These are phyloP conservation scores for Botrytis fabae DNA, from an alignment of 2,329 filamentous ascomycete genomes.

Conservation along the genomic window DNA sequence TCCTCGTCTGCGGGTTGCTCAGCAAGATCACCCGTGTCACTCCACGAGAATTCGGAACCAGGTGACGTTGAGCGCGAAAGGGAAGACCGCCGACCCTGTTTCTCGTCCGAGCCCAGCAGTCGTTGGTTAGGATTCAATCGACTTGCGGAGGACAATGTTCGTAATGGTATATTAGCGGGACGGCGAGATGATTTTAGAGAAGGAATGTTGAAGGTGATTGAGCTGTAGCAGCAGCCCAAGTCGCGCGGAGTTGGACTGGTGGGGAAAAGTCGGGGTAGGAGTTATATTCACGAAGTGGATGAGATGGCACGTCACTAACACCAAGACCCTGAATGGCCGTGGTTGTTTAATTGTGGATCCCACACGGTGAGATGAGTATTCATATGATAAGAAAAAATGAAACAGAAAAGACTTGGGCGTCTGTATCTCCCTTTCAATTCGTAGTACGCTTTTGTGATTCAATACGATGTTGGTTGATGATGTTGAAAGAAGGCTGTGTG, in stretches of 20 bases:
- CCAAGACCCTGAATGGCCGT: constrained; percentile 17
- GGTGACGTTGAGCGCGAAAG: constrained; percentile 57
- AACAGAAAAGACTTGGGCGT: constrained; percentile 19
- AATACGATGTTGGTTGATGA: constrained; percentile 23
- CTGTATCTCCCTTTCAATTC: constrained; percentile 11
- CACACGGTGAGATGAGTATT: constrained; percentile 18
- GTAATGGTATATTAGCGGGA: constrained; percentile 83
- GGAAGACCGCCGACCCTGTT: constrained; percentile 46
- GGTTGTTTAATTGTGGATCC: constrained; percentile 19
- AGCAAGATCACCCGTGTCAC: constrained; percentile 90
- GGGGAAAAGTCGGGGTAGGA: constrained; percentile 23
- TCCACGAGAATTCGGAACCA: constrained; percentile 78
- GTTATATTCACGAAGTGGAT: constrained; percentile 19
- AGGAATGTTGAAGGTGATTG: constrained; percentile 82
- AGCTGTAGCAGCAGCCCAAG: constrained; percentile 75
- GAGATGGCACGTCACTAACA: constrained; percentile 25
- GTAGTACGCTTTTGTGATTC: constrained; percentile 9
- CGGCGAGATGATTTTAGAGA: constrained; percentile 65
- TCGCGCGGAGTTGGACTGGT: constrained; percentile 24
- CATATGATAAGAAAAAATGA: constrained; percentile 23
- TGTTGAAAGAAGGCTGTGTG: constrained; percentile 14
- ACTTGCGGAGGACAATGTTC: constrained; percentile 58
- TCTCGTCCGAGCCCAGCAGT: constrained; percentile 47
- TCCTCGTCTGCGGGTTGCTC: constrained; percentile 84
- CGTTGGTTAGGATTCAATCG: constrained; percentile 44